A percentile compares a stretch with the other conserved stretches of the same genome.
Evolutionary conservation across 345 rosid species (phyloP).

Genomic region (Eucalyptus regnans): DNA sequence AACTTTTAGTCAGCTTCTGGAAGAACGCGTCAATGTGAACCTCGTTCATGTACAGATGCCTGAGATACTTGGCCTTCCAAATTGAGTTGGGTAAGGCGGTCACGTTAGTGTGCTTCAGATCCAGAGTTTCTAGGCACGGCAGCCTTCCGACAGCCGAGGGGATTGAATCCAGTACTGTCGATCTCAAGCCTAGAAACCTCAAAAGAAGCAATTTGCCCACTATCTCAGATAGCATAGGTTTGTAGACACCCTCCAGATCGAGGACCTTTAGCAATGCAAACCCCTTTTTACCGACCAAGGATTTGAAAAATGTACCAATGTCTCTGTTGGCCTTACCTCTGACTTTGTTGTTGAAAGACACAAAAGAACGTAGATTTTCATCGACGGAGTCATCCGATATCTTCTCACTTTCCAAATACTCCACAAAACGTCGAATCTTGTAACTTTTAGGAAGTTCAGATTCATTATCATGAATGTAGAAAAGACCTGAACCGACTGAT

Average conservation of each 20-base stretch:
- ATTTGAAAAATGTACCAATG: neutral
- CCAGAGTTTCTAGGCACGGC: conserved; percentile 17
- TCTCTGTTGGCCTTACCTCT: conserved; percentile 9
- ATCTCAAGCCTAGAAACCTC: conserved; percentile 16
- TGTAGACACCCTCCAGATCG: conserved; percentile 25
- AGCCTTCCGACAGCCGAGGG: conserved; percentile 11
- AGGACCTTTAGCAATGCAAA: conserved; percentile 12
- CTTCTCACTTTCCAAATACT: neutral
- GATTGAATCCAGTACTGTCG: conserved; percentile 12
- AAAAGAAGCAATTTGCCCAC: conserved; percentile 5
- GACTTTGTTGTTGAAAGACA: neutral
- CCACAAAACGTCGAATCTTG: conserved; percentile 2
- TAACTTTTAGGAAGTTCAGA: neutral
- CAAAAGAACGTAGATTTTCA: conserved; percentile 5
- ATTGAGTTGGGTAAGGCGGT: conserved; percentile 9
- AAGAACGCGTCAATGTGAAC: neutral
- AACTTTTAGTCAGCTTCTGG: neutral
- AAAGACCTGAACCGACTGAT: neutral
- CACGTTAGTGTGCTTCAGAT: conserved; percentile 25
- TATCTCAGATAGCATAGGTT: conserved; percentile 7
- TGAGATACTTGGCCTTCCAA: conserved; percentile 6
- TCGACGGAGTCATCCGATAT: neutral
- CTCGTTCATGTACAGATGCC: conserved; percentile 13
- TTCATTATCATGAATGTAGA: neutral
- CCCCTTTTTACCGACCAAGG: neutral